Evolutionary conservation across 495 filamentous ascomycete species (phyloP).

Genomic region (Neurospora pannonica): DNA sequence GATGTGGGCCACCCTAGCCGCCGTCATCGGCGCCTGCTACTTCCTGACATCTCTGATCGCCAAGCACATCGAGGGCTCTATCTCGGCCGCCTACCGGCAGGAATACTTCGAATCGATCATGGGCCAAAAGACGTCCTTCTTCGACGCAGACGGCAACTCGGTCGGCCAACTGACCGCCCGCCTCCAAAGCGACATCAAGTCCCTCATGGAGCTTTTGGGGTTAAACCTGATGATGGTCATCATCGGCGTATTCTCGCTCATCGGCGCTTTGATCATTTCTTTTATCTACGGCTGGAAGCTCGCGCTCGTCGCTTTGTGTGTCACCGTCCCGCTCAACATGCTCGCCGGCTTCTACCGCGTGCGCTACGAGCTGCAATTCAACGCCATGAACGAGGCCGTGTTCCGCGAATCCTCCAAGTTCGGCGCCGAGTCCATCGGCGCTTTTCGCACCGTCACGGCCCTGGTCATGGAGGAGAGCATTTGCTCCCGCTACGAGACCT

Average conservation of each 20-base stretch:
- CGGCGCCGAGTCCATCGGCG: conserved; percentile 50
- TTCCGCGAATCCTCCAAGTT: conserved; percentile 51
- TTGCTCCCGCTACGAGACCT: conserved; percentile 29
- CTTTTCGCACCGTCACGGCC: conserved; percentile 48
- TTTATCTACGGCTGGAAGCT: conserved; percentile 52
- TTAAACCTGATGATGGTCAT: conserved; percentile 45
- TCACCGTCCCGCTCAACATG: conserved; percentile 40
- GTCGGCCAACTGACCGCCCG: conserved; percentile 52
- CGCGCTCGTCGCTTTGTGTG: conserved; percentile 38
- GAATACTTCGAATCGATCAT: conserved; percentile 51
- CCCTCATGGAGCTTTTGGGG: conserved; percentile 54
- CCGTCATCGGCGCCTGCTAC: conserved; percentile 29
- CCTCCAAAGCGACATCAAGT: conserved; percentile 48
- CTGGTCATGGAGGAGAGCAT: conserved; percentile 49
- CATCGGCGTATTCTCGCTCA: conserved; percentile 39
- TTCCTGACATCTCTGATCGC: conserved; percentile 26
- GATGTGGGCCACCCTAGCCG: conserved; percentile 39
- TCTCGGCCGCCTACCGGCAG: conserved; percentile 42
- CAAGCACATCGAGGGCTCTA: conserved; percentile 28
- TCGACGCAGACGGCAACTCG: conserved; percentile 53
- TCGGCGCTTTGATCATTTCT: conserved; percentile 40
- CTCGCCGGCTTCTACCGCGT: conserved; percentile 43
- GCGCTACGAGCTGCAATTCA: conserved; percentile 47
- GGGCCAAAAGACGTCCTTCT: conserved; percentile 51
- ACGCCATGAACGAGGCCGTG: conserved; percentile 43